phyloP scores from a whole-genome alignment of 345 rosid genomes.

The Pelargonium nanum region DNA sequence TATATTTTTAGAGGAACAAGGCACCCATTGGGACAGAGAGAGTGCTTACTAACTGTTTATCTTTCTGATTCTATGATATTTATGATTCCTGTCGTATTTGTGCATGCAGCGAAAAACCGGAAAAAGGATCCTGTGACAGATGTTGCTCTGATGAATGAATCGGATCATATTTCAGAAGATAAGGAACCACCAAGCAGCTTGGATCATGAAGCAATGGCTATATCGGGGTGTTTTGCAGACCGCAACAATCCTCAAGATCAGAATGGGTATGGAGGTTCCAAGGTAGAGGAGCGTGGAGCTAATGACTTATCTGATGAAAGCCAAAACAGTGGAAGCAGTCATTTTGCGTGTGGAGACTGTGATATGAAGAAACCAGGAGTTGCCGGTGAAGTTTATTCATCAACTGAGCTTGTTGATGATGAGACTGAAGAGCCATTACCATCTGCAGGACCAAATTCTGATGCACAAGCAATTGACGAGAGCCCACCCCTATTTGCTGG shows the following conservation, averaged over 20 bases:
- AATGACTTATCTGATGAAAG: slow-evolving; percentile 13
- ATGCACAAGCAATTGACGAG: slow-evolving; percentile 15
- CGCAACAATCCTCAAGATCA: slow-evolving; percentile 13
- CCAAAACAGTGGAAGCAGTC: slow-evolving; percentile 14
- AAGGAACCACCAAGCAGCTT: slow-evolving; percentile 23
- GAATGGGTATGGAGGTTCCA: slow-evolving; percentile 12
- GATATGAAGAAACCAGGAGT: slow-evolving; percentile 12
- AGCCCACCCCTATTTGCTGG: slow-evolving; percentile 10
- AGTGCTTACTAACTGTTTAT: no score
- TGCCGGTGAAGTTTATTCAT: slow-evolving; percentile 10
- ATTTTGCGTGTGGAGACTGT: slow-evolving; percentile 8
- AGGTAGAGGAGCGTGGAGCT: slow-evolving; percentile 15
- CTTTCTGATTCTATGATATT: neutral
- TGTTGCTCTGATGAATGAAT: slow-evolving; percentile 15
- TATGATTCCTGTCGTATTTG: neutral
- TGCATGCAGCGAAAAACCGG: slow-evolving; percentile 40
- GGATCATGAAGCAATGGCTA: slow-evolving; percentile 16
- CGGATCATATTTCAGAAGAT: slow-evolving; percentile 17
- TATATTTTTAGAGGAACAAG: no score
- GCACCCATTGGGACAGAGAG: no score
- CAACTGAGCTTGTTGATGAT: slow-evolving; percentile 9
- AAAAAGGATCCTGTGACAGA: slow-evolving; percentile 25
- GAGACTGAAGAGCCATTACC: slow-evolving; percentile 18
- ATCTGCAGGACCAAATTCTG: slow-evolving; percentile 10
- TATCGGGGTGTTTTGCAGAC: slow-evolving; percentile 20